These are phyloP conservation scores for Starmerella vitae DNA, from an alignment of 805 yeast genomes.

Conservation along the genomic window DNA sequence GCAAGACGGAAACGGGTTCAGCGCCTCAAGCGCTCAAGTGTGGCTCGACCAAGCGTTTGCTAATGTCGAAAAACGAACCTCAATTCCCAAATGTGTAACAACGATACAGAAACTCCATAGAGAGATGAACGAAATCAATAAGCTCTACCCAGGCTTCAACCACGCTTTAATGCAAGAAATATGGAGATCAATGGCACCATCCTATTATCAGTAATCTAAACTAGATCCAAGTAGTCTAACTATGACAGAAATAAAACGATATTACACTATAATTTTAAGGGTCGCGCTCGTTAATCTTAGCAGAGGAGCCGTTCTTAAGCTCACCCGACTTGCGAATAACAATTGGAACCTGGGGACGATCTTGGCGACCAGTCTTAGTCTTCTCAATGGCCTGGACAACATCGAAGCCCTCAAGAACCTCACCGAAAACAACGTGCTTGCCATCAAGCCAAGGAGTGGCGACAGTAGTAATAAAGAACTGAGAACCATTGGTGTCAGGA, in stretches of 20 bases:
- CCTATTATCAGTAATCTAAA: not conserved
- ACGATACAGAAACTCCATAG: slow-evolving; percentile 35
- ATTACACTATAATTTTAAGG: slow-evolving; percentile 4
- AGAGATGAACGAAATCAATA: slow-evolving; percentile 36
- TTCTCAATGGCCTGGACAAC: slow-evolving; percentile 61
- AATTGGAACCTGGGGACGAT: slow-evolving; percentile 56
- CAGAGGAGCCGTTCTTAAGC: slow-evolving; percentile 21
- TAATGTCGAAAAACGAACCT: slow-evolving; percentile 1
- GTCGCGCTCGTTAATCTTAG: slow-evolving; percentile 10
- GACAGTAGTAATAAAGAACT: slow-evolving; percentile 89
- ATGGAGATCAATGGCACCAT: not conserved
- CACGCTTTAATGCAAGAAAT: slow-evolving; percentile 58
- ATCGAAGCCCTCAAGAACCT: slow-evolving; percentile 73
- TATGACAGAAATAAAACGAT: not conserved
- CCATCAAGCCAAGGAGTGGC: slow-evolving; percentile 86
- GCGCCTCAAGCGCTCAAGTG: not conserved
- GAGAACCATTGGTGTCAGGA: slow-evolving; percentile 66
- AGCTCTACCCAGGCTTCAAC: slow-evolving; percentile 46
- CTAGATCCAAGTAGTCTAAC: not conserved
- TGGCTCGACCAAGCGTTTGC: slow-evolving; percentile 28
- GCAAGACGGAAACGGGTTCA: not conserved
- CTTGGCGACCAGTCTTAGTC: slow-evolving; percentile 55
- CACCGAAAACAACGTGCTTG: slow-evolving; percentile 92
- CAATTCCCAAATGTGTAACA: not conserved
- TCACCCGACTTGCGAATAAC: slow-evolving; percentile 63